Evolutionary conservation across 495 filamentous ascomycete species (phyloP).

Genomic region (Aspergillus wentii): DNA sequence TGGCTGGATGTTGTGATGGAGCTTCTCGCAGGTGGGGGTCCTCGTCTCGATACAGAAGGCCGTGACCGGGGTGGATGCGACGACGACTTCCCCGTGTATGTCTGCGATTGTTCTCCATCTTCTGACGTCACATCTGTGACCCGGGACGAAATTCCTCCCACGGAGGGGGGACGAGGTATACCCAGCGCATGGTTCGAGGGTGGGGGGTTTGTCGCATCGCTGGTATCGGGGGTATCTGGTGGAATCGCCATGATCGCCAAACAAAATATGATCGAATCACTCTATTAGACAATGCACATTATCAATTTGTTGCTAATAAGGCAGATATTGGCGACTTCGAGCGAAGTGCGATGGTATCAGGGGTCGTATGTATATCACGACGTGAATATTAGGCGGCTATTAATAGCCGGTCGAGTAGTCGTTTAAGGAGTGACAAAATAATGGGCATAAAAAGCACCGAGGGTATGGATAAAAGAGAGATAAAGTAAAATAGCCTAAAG

Average conservation of each 20-base stretch:
- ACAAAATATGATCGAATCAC: too few relatives aligned
- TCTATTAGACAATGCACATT: too few relatives aligned
- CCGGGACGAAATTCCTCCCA: slow-evolving; percentile 70
- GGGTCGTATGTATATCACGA: neutral
- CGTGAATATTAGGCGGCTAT: slow-evolving; percentile 2
- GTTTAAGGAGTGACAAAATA: slow-evolving; percentile 15
- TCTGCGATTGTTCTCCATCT: slow-evolving; percentile 41
- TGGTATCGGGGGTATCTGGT: slow-evolving; percentile 20
- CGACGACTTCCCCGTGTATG: slow-evolving; percentile 33
- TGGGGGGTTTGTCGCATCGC: slow-evolving; percentile 18
- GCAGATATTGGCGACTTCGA: neutral
- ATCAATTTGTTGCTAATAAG: slow-evolving; percentile 18
- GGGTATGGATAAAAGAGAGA: slow-evolving; percentile 9
- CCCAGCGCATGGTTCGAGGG: slow-evolving; percentile 30
- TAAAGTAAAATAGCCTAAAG: slow-evolving; percentile 11
- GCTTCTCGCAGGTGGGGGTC: slow-evolving; percentile 34
- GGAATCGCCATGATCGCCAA: slow-evolving; percentile 22
- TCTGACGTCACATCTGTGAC: slow-evolving; percentile 72
- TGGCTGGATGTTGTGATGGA: slow-evolving; percentile 30
- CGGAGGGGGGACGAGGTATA: slow-evolving; percentile 41
- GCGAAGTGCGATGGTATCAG: neutral
- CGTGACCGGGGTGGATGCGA: slow-evolving; percentile 40
- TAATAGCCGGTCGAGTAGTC: neutral
- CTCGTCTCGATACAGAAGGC: slow-evolving; percentile 45
- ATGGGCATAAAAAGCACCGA: slow-evolving; percentile 3